A percentile compares a stretch with the other conserved stretches of the same genome.
These are phyloP conservation scores for Pholiota conissans DNA, from an alignment of 768 basidiomycete species.

Conservation along the genomic window DNA sequence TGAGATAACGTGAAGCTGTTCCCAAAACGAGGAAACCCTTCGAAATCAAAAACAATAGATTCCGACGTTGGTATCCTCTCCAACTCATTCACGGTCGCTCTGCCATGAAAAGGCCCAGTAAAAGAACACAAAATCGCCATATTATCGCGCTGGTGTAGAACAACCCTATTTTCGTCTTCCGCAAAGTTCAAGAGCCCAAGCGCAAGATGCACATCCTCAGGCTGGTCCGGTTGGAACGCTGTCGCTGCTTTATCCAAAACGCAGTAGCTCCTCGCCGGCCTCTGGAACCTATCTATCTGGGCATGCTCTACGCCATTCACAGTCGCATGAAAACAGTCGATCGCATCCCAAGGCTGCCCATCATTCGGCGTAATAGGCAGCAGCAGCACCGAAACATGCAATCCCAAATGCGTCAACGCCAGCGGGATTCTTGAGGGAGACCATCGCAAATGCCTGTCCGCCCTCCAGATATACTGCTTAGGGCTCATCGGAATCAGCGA, in stretches of 20 bases:
- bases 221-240: too few species aligned
- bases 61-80: neutral
- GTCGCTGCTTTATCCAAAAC: neutral
- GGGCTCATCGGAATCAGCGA: neutral
- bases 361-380: neutral
- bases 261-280: neutral
- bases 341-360: neutral
- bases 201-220: neutral
- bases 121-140: too few species aligned
- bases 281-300: neutral
- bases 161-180: too few species aligned
- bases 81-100: too few species aligned
- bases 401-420: neutral
- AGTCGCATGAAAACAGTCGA: neutral
- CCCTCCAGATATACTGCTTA: neutral
- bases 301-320: neutral
- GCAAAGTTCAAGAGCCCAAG: neutral
- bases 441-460: neutral
- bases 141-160: too few species aligned
- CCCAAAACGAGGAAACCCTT: neutral
- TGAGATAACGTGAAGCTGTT: too few species aligned
- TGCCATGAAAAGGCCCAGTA: too few species aligned
- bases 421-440: neutral
- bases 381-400: neutral
- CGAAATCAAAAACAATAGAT: neutral